A percentile compares a stretch with the other conserved stretches of the same genome.
These are phyloP conservation scores for Fusarium domesticum DNA, from an alignment of 2,329 filamentous ascomycete genomes.

Conservation along the genomic window DNA sequence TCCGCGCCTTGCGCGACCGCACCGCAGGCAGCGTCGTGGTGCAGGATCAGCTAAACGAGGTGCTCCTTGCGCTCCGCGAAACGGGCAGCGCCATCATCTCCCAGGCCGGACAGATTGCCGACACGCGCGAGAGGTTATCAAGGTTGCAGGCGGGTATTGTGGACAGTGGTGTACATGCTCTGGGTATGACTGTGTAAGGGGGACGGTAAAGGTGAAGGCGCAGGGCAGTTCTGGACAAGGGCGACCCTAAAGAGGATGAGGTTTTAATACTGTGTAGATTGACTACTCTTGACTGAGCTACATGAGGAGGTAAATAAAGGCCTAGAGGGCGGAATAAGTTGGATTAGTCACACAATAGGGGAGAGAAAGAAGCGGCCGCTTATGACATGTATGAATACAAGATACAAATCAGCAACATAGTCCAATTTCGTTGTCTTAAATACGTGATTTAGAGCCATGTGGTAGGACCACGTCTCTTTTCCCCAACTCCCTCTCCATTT, in stretches of 20 bases:
- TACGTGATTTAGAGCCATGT: not conserved
- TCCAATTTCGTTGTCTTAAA: too few relatives aligned
- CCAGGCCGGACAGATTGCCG: constrained; percentile 43
- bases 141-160: constrained; percentile 42
- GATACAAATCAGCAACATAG: constrained; percentile 8
- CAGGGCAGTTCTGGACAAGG: not conserved
- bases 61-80: constrained; percentile 38
- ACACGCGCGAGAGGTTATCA: constrained; percentile 42
- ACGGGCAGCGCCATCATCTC: constrained; percentile 41
- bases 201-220: not conserved
- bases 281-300: too few relatives aligned
- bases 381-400: constrained; percentile 30
- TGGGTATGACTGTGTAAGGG: constrained; percentile 31
- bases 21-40: constrained; percentile 31
- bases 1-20: constrained; percentile 36
- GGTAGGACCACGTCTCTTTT: not conserved
- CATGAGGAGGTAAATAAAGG: too few relatives aligned
- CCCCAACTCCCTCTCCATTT: not conserved
- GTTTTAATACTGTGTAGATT: not conserved
- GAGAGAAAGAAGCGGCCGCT: too few relatives aligned
- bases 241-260: not conserved
- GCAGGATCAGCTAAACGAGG: constrained; percentile 39
- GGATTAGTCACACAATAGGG: too few relatives aligned
- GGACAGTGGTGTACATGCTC: constrained; percentile 36
- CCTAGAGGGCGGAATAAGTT: too few relatives aligned